Evolutionary conservation across 495 filamentous ascomycete species (phyloP).

Genomic region (Hyaloscypha variabilis): DNA sequence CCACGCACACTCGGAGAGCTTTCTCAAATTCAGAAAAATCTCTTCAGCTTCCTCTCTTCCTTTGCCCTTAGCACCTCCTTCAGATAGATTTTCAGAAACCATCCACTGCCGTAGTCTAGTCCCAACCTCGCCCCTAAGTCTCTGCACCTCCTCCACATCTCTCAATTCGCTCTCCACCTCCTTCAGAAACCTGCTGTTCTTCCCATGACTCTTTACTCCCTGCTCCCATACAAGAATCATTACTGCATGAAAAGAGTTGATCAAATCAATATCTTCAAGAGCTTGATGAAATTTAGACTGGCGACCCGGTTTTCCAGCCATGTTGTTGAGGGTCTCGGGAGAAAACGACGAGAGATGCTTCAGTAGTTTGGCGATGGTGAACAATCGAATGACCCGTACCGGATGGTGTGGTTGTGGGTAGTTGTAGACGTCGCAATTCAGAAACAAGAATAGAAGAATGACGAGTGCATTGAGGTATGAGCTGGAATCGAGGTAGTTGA

Average conservation of each 20-base stretch:
- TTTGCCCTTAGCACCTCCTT: no score
- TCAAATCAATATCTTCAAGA: slow-evolving; percentile 3
- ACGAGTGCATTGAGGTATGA: slow-evolving; percentile 18
- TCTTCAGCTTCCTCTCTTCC: neutral
- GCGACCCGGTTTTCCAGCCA: neutral
- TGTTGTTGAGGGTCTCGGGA: neutral
- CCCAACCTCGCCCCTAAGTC: neutral
- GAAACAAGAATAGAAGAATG: slow-evolving; percentile 16
- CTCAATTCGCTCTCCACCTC: slow-evolving; percentile 7
- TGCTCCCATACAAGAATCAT: slow-evolving; percentile 7
- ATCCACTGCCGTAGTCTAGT: slow-evolving; percentile 1
- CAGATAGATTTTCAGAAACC: neutral
- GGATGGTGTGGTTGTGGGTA: slow-evolving; percentile 22
- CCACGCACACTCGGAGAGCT: neutral
- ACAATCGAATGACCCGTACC: slow-evolving; percentile 14
- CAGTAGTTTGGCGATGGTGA: slow-evolving; percentile 18
- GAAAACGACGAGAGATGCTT: neutral
- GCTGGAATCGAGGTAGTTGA: slow-evolving; percentile 13
- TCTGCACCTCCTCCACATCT: slow-evolving; percentile 14
- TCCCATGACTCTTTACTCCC: slow-evolving; percentile 12
- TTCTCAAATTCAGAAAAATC: slow-evolving; percentile 5
- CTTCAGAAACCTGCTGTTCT: slow-evolving; percentile 11
- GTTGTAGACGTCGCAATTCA: slow-evolving; percentile 22
- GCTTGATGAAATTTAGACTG: neutral
- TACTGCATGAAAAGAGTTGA: slow-evolving; percentile 3